Evolutionary conservation across 805 yeast genomes (phyloP), one percentile per base, ranked within the genome.

Genomic region (Metschnikowia similis): DNA sequence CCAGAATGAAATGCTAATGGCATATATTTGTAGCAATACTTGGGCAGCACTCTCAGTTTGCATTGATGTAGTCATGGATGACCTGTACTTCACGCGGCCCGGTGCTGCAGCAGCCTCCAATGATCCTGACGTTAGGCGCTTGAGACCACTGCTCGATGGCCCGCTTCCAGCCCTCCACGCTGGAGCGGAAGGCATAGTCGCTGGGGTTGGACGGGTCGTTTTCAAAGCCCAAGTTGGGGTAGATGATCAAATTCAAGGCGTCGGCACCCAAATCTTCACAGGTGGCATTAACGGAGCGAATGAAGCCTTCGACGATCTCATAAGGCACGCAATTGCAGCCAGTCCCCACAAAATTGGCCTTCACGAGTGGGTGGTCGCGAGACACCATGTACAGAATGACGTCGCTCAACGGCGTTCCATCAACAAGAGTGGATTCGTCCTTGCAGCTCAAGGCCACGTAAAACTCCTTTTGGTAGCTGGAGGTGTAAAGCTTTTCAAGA

Each of bases 71-170:
- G 35, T 52, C 53, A 38, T 45, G 41, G 43, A 55, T 53, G 26
- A 42, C 47, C 10, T 48, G 51, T 13, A 57, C 49, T 32, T 76
- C 81, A 1, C 61, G 56, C 0, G 90, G 89, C 0, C 81, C 74
- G 1, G 89, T 84, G 56, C 89, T 73, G 54, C 92, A 87, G 64
- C 92, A 87, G 2, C 91, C 92, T 8, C 94, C 94, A 48, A 87
- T 69, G 14, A 66, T 59, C n/a, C 62, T 55, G 8, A 85, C 72
- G 34, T 75, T 72, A 2, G 75, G 73, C 7, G 62, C 60, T 0
- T 56, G 45, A 17, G 67, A 53, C 80, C 85, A 79, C 16, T 64
- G 60, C 29, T 58, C 48, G 2, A 74, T 74, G 26, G 69, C 66
- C 4, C 62, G 55, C 2, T 61, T 65, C 79, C 86, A 76, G 2